Conservation (phyloP, 192 early-diverging fungal genomes). For the Coemansia asiatica region DNA sequence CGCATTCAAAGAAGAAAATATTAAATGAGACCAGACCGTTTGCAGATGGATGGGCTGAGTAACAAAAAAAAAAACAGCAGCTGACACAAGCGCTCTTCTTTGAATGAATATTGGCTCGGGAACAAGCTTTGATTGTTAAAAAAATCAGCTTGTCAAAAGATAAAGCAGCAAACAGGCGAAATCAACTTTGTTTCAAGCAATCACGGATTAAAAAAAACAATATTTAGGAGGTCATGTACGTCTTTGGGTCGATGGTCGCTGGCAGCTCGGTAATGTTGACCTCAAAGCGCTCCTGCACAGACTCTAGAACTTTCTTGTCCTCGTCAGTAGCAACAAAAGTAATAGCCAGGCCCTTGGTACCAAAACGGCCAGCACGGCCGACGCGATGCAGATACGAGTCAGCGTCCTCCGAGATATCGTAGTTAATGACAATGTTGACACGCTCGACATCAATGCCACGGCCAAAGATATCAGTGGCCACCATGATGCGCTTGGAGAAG, state of each 20-base stretch:
- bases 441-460: conserved; percentile 98
- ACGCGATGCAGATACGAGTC: conserved; percentile 95
- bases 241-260: conserved; percentile 79
- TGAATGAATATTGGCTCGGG: no score
- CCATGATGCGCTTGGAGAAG: conserved; percentile 91
- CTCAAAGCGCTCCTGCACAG: conserved; percentile 93
- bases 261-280: conserved; percentile 90
- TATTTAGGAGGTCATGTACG: conserved; percentile 67
- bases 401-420: conserved; percentile 89
- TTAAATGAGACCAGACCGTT: not conserved
- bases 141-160: no score
- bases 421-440: conserved; percentile 99
- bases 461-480: conserved; percentile 96
- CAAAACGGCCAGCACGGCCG: conserved; percentile 98
- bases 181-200: not conserved
- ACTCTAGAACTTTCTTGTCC: conserved; percentile 74
- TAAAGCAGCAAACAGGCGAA: no score
- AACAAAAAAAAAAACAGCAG: not conserved
- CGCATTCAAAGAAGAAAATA: not conserved
- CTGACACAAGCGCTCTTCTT: no score
- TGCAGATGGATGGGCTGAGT: not conserved
- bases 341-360: conserved; percentile 96
- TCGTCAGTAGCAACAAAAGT: conserved; percentile 87
- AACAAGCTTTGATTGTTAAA: no score
- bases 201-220: conserved; percentile 1